Conservation (phyloP, 371 early-diverging fungal species). For the Umbelopsis sp. region DNA sequence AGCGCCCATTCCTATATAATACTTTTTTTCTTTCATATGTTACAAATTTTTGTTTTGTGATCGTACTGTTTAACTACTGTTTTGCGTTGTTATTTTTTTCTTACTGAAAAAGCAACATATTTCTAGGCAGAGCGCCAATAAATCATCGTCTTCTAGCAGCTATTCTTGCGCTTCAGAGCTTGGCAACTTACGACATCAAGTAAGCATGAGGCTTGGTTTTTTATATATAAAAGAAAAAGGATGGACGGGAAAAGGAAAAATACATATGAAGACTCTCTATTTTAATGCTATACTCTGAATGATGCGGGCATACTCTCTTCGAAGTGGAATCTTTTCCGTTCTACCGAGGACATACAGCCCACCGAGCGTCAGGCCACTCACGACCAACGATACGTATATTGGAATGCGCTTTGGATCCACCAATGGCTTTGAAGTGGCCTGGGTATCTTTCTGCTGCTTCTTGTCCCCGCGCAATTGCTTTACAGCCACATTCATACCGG, state of each 20-base stretch:
- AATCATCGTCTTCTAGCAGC: too few species aligned
- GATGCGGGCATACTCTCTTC: constrained; percentile 43
- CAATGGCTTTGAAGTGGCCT: not conserved
- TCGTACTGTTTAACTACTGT: not conserved
- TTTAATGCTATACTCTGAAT: constrained; percentile 27
- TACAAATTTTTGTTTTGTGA: not conserved
- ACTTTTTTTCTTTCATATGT: not conserved
- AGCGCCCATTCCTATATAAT: not conserved
- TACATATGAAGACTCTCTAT: too few species aligned
- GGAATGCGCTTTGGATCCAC: not conserved
- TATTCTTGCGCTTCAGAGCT: too few species aligned
- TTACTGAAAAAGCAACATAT: not conserved
- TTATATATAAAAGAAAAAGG: too few species aligned
- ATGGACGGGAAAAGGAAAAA: too few species aligned
- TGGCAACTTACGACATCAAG: too few species aligned
- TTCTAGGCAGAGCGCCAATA: too few species aligned
- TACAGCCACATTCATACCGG: constrained; percentile 28
- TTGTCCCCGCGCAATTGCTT: constrained; percentile 21
- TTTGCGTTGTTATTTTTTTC: not conserved
- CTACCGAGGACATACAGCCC: constrained; percentile 38
- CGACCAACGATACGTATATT: constrained; percentile 26
- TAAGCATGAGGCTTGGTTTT: too few species aligned
- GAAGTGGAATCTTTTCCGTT: constrained; percentile 46
- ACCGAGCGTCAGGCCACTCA: constrained; percentile 21
- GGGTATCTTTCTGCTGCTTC: constrained; percentile 18